Percentiles rank a stretch among this genome's conserved stretches.
phyloP scores from a whole-genome alignment of 1,284 basidiomycete genomes.

The Leccinum fuscescens region DNA sequence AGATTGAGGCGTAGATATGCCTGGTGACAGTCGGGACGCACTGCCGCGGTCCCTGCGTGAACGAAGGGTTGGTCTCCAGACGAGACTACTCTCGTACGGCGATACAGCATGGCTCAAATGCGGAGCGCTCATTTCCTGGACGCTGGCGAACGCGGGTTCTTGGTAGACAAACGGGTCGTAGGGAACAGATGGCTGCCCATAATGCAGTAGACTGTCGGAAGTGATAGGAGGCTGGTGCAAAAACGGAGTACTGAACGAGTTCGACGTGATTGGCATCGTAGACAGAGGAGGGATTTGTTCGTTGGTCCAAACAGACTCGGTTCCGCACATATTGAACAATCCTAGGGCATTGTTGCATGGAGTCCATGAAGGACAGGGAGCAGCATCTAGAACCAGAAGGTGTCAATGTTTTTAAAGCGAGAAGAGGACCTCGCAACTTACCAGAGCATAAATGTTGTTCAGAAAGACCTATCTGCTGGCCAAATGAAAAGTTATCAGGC shows the following conservation, averaged over 20 bases:
- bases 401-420: background rate
- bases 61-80: background rate
- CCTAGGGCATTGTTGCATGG: conserved; percentile 13
- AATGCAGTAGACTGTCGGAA: background rate
- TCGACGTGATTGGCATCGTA: background rate
- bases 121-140: background rate
- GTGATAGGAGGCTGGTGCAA: background rate
- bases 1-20: background rate
- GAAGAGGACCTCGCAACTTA: background rate
- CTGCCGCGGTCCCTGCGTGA: background rate
- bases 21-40: background rate
- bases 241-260: background rate
- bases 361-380: background rate
- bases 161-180: background rate
- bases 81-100: background rate
- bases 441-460: background rate
- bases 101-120: background rate
- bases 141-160: background rate
- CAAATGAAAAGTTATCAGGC: background rate
- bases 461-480: background rate
- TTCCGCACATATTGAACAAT: background rate
- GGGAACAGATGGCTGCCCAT: background rate
- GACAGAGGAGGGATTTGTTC: background rate
- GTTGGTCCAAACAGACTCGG: background rate
- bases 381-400: conserved; percentile 1